A percentile compares a stretch with the other conserved stretches of the same genome.
These are phyloP conservation scores for Backusella circina DNA, from an alignment of 192 early-diverging fungal species.

Conservation along the genomic window DNA sequence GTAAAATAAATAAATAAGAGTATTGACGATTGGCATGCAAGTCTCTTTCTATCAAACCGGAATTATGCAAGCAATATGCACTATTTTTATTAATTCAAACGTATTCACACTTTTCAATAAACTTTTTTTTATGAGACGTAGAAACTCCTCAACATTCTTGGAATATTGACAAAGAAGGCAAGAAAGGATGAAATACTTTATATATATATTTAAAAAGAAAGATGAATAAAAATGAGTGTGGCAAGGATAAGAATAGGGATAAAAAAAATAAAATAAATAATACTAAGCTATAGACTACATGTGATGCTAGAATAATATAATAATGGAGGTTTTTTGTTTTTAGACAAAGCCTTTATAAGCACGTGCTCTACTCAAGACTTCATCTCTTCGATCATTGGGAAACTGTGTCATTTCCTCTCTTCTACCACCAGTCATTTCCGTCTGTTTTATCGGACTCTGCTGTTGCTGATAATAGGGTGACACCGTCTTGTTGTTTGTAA, in stretches of 20 bases:
- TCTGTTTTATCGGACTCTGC: background rate
- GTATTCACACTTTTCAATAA: background rate
- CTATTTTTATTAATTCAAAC: background rate
- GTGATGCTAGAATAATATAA: background rate
- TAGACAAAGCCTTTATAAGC: background rate
- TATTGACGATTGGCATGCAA: background rate
- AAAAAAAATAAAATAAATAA: background rate
- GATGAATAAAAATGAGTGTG: constrained; percentile 2
- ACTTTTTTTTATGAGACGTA: background rate
- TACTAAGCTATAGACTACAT: background rate
- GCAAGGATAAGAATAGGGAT: background rate
- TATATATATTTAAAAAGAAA: background rate
- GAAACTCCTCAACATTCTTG: constrained; percentile 4
- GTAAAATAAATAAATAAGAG: background rate
- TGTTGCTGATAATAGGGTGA: background rate
- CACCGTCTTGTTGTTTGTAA: constrained; percentile 3
- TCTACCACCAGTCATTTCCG: background rate
- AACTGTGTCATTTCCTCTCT: background rate
- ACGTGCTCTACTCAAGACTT: background rate
- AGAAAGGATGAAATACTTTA: background rate
- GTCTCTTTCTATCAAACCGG: background rate
- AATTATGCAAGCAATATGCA: background rate
- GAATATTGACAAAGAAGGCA: background rate
- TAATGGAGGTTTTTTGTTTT: background rate
- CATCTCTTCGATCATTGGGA: background rate